These are phyloP conservation scores for Daldinia caldariorum DNA, from an alignment of 495 filamentous ascomycete genomes.

Conservation along the genomic window DNA sequence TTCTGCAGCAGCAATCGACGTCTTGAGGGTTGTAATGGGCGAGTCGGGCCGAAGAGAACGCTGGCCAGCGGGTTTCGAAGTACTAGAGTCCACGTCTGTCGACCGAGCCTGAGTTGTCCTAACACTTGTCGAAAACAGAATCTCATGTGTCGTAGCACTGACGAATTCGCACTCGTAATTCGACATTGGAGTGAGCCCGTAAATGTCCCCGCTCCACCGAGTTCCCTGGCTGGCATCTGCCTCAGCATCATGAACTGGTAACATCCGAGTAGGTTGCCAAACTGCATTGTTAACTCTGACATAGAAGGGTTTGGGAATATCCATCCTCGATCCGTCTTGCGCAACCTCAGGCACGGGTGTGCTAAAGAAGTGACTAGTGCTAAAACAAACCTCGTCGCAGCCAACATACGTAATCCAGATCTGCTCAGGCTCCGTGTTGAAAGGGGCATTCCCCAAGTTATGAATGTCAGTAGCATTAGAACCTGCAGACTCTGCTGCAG, in stretches of 20 bases:
- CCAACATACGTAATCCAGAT: conserved; percentile 90
- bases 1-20: conserved; percentile 84
- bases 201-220: conserved; percentile 84
- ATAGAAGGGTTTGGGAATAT: conserved; percentile 79
- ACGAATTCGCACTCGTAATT: conserved; percentile 89
- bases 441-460: conserved; percentile 82
- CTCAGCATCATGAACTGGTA: conserved; percentile 64
- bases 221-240: conserved; percentile 55
- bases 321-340: conserved; percentile 60
- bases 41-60: conserved; percentile 78
- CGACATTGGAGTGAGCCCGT: conserved; percentile 84
- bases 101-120: conserved; percentile 78
- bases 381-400: conserved; percentile 83
- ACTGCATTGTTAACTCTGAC: conserved; percentile 88
- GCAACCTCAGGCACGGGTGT: conserved; percentile 51
- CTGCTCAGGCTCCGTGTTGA: conserved; percentile 73
- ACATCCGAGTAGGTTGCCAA: conserved; percentile 85
- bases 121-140: conserved; percentile 81
- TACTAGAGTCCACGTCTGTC: conserved; percentile 64
- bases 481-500: conserved; percentile 75
- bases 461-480: conserved; percentile 79
- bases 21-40: conserved; percentile 88
- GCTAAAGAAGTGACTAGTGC: conserved; percentile 71
- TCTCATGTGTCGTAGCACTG: conserved; percentile 73
- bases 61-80: conserved; percentile 57